Percentiles rank a stretch among this genome's conserved stretches.
Conservation (phyloP, 257 asterid genomes). For the Petunia secreta region DNA sequence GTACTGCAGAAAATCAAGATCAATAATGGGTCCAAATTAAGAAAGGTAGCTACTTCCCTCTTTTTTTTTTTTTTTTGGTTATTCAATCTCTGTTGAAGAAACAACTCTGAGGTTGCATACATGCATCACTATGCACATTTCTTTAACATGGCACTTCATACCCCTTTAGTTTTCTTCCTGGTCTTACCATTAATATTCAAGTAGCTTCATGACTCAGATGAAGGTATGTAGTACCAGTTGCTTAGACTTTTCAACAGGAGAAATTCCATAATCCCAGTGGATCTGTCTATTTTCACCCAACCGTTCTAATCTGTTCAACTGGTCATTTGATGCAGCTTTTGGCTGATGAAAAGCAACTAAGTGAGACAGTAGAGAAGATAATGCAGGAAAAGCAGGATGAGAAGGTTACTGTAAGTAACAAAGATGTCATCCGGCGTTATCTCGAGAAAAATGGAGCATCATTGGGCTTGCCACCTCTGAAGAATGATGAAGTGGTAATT, state of each 20-base stretch:
- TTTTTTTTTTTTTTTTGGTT: neutral
- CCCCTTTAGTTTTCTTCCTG: neutral
- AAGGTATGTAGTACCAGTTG: neutral
- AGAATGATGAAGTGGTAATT: slow-evolving; percentile 46
- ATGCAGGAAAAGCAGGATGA: slow-evolving; percentile 34
- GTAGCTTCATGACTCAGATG: neutral
- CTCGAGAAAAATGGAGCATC: slow-evolving; percentile 48
- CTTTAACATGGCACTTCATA: neutral
- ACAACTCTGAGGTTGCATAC: neutral
- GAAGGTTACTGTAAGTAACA: slow-evolving; percentile 25
- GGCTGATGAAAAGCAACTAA: slow-evolving; percentile 40
- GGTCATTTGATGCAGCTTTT: slow-evolving; percentile 44
- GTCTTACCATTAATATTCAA: neutral
- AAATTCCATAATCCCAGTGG: neutral
- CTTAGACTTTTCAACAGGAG: neutral
- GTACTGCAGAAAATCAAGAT: slow-evolving; percentile 46
- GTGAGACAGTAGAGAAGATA: slow-evolving; percentile 40
- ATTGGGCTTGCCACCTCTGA: slow-evolving; percentile 53
- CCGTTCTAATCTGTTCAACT: neutral
- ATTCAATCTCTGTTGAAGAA: neutral
- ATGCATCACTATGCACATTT: neutral
- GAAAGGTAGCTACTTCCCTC: slow-evolving; percentile 46
- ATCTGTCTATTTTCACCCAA: neutral
- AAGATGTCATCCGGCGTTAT: slow-evolving; percentile 38
- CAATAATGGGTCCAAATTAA: slow-evolving; percentile 56